These are phyloP conservation scores for Cicer yamashitae DNA, from an alignment of 306 rosid species.

Conservation along the genomic window DNA sequence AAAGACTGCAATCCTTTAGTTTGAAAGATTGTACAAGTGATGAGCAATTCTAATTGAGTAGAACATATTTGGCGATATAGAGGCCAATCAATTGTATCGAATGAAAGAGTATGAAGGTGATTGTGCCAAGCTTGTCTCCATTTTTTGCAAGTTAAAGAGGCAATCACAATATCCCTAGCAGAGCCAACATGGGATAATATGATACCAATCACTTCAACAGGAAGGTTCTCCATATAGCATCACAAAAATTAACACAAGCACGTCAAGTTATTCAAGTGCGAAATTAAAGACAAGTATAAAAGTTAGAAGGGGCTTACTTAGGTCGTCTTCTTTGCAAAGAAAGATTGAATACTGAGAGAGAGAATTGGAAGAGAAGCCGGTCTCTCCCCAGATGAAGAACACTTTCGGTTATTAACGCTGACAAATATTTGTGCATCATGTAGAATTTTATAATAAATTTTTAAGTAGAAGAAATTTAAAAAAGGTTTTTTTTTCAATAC, in stretches of 20 bases:
- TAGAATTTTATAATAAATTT: too few relatives aligned
- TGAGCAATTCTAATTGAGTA: slow-evolving; percentile 65
- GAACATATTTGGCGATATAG: slow-evolving; percentile 56
- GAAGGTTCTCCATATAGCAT: slow-evolving; percentile 71
- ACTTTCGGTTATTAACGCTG: too few relatives aligned
- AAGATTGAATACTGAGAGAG: too few relatives aligned
- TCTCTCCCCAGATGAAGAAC: too few relatives aligned
- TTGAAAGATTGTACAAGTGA: slow-evolving; percentile 83
- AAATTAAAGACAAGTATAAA: too few relatives aligned
- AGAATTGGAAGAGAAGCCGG: too few relatives aligned
- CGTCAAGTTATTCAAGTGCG: too few relatives aligned
- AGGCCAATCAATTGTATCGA: slow-evolving; percentile 71
- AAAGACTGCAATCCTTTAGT: slow-evolving; percentile 64
- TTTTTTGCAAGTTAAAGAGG: slow-evolving; percentile 78
- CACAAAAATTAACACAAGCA: slow-evolving; percentile 4
- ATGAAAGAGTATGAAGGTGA: slow-evolving; percentile 71
- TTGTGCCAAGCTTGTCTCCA: slow-evolving; percentile 78
- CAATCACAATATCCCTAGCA: slow-evolving; percentile 86
- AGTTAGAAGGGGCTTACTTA: too few relatives aligned
- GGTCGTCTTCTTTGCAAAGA: too few relatives aligned
- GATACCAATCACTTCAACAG: slow-evolving; percentile 88
- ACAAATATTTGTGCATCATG: too few relatives aligned
- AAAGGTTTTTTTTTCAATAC: too few relatives aligned
- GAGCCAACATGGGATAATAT: slow-evolving; percentile 69
- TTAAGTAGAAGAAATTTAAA: too few relatives aligned